Base-by-base conservation (phyloP, 495 filamentous ascomycete species). In the Choiromyces venosus region DNA sequence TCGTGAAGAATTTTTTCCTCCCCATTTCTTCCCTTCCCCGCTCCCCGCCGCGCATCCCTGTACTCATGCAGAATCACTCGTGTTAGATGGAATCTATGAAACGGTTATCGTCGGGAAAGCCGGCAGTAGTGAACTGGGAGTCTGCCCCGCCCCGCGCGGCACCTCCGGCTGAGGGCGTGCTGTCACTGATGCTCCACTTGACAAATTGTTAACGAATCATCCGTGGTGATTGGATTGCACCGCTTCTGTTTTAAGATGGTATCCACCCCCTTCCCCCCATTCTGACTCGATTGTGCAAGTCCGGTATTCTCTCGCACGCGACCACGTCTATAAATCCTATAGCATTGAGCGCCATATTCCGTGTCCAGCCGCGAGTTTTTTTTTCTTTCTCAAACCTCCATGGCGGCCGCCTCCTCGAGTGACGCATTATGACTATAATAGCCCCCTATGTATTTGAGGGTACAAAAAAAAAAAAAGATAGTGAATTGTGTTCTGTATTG, bases 51-150 rank as follows among this genome's bases (percentile, higher is more conserved):
- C 42, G 42, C 42, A 46, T 14, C 46, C 46, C 46, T 25, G n/a
- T 56, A 56, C n/a, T 56, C 46, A 56, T n/a, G 9, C n/a, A 2
- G 46, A 29, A 56, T 56, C 46, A 56, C 46, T 56, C 46, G 46
- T 56, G n/a, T 25, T 56, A 56, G n/a, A 56, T 56, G 46, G n/a
- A 56, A 56, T 25, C n/a, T 56, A 56, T 56, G 46, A 56, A 56
- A 56, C 46, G n/a, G n/a, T 10, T 56, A 56, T 18, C 46, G n/a
- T 29, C n/a, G 46, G 46, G n/a, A 18, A 29, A 4, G n/a, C 46
- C 21, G n/a, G 46, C n/a, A 29, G 29, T 56, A 8, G 29, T 29
- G 14, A n/a, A 52, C 7, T 25, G 46, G 25, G 25, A 29, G 29
- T 29, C n/a, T 6, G 42, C 0, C 44, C 19, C 52, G 9, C 7